Evolutionary conservation across 441 rosid genomes (phyloP).

Genomic region (Melianthus villosus): DNA sequence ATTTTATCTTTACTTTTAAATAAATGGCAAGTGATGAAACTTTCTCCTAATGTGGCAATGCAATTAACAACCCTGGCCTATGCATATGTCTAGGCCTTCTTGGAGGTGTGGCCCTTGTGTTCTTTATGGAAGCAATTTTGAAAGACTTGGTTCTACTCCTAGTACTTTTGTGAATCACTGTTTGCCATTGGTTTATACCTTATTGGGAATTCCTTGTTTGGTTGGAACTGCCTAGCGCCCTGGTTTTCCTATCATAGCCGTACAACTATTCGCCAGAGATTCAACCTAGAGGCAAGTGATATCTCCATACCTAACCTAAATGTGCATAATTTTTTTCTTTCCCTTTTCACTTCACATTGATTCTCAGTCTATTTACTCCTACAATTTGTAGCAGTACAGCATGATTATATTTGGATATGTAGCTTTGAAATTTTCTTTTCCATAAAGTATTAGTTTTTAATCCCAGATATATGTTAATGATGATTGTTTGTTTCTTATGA

Average conservation of each 20-base stretch:
- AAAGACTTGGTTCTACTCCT: constrained; percentile 66
- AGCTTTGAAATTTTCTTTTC: background rate
- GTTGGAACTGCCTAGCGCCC: constrained; percentile 80
- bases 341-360: background rate
- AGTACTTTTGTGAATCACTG: constrained; percentile 75
- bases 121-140: constrained; percentile 78
- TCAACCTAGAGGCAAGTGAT: constrained; percentile 69
- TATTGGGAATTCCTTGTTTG: constrained; percentile 45
- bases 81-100: constrained; percentile 69
- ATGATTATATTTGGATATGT: background rate
- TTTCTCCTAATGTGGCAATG: too few relatives aligned
- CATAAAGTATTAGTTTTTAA: background rate
- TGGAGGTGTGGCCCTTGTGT: constrained; percentile 84
- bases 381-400: background rate
- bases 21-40: too few relatives aligned
- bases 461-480: background rate
- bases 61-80: too few relatives aligned
- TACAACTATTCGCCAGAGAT: constrained; percentile 59
- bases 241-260: constrained; percentile 74
- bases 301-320: too few relatives aligned
- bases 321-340: too few relatives aligned
- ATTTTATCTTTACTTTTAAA: too few relatives aligned
- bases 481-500: too few relatives aligned
- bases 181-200: constrained; percentile 55
- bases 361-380: background rate